These are phyloP conservation scores for Leucocoprinus birnbaumii DNA, from an alignment of 768 basidiomycete genomes.

Conservation along the genomic window DNA sequence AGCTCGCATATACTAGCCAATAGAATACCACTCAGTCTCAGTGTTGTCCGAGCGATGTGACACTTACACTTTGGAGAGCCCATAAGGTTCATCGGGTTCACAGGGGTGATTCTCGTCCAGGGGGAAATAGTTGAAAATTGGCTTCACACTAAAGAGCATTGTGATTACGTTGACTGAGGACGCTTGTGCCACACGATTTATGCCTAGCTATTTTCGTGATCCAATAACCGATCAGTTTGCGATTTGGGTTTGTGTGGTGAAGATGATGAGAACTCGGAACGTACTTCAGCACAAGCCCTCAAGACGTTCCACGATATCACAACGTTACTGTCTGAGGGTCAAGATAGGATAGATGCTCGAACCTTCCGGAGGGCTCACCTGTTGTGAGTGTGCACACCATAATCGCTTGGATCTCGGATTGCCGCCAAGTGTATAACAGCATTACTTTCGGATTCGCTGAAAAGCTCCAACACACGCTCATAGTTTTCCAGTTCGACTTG, in stretches of 20 bases:
- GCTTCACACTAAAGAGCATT: slow-evolving; percentile 41
- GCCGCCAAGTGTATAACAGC: slow-evolving; percentile 59
- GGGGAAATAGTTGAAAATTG: slow-evolving; percentile 59
- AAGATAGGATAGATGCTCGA: background rate
- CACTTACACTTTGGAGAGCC: slow-evolving; percentile 64
- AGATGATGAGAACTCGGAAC: background rate
- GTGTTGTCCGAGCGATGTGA: too few species aligned
- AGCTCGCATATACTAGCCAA: slow-evolving; percentile 54
- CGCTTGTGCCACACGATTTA: slow-evolving; percentile 59
- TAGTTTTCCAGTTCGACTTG: slow-evolving; percentile 49
- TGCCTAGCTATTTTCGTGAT: slow-evolving; percentile 40
- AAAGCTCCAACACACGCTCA: slow-evolving; percentile 35
- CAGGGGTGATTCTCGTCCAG: slow-evolving; percentile 63
- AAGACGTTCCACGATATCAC: slow-evolving; percentile 73
- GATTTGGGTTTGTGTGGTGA: too few species aligned
- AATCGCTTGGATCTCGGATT: slow-evolving; percentile 45
- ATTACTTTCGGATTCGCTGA: slow-evolving; percentile 52
- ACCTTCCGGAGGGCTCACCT: slow-evolving; percentile 17
- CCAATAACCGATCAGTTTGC: background rate
- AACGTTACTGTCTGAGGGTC: slow-evolving; percentile 54
- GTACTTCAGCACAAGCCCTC: slow-evolving; percentile 64
- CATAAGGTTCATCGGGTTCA: slow-evolving; percentile 67
- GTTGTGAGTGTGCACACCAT: slow-evolving; percentile 54
- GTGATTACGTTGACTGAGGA: slow-evolving; percentile 63
- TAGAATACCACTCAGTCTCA: background rate